Conservation (phyloP, 257 asterid genomes). For the Solanum arcanum region DNA sequence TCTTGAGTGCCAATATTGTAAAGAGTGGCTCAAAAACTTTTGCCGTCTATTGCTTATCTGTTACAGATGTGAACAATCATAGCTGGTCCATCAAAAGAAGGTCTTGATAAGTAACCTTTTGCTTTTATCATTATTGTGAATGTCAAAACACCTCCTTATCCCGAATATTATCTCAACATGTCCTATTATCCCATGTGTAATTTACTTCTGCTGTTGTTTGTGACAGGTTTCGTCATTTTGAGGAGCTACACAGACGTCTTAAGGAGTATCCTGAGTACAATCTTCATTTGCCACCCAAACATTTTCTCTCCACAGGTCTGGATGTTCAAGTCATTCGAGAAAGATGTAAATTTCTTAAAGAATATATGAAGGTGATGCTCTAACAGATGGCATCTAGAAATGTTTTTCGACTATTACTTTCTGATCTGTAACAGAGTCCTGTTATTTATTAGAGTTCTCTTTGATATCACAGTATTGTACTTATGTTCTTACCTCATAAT, state of each 20-base stretch:
- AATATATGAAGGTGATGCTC: conserved; percentile 70
- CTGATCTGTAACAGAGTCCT: background rate
- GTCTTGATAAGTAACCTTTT: conserved; percentile 21
- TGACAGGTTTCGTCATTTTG: conserved; percentile 86
- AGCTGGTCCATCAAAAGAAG: conserved; percentile 98
- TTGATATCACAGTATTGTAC: background rate
- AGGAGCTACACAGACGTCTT: conserved; percentile 94
- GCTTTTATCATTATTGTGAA: background rate
- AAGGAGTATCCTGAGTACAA: conserved; percentile 80
- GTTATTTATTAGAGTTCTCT: background rate
- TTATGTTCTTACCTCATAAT: background rate
- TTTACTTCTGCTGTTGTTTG: conserved; percentile 4
- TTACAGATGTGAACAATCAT: conserved; percentile 63
- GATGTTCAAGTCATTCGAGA: conserved; percentile 68
- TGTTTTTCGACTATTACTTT: background rate
- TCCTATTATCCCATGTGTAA: background rate
- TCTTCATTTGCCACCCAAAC: conserved; percentile 98
- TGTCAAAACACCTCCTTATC: background rate
- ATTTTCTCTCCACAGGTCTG: conserved; percentile 84
- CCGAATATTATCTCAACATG: background rate
- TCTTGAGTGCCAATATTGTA: conserved; percentile 77
- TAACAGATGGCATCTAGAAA: conserved; percentile 1
- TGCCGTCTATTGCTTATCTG: conserved; percentile 80
- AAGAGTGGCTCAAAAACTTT: conserved; percentile 88
- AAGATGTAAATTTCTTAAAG: conserved; percentile 86